These are phyloP conservation scores for Rhizomucor pusillus DNA, from an alignment of 371 early-diverging fungal species.

Conservation along the genomic window DNA sequence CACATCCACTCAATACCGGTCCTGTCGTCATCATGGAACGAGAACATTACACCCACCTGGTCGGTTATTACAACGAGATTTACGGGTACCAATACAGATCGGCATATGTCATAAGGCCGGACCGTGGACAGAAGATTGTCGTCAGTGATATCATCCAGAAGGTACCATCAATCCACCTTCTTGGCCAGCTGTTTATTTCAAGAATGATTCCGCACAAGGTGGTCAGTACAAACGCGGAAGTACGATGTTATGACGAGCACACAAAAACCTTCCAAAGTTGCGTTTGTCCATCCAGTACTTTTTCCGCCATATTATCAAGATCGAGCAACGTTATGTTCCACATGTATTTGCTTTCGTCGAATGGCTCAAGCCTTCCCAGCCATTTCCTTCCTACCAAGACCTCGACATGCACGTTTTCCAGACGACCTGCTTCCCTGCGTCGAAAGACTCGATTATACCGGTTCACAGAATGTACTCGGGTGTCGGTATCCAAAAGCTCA, in stretches of 20 bases:
- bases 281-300: not conserved
- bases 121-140: not conserved
- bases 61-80: not conserved
- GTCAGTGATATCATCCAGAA: not conserved
- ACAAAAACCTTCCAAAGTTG: too few species aligned
- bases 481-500: too few species aligned
- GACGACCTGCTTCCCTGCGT: too few species aligned
- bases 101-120: not conserved
- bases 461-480: too few species aligned
- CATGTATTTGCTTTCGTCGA: not conserved
- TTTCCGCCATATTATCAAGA: not conserved
- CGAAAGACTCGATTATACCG: too few species aligned
- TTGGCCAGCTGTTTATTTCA: not conserved
- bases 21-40: not conserved
- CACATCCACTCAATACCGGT: not conserved
- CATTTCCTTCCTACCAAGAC: too few species aligned
- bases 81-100: not conserved
- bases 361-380: not conserved
- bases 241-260: not conserved
- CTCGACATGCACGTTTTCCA: too few species aligned
- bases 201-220: not conserved
- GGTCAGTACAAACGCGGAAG: not conserved
- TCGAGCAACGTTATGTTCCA: not conserved
- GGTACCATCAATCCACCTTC: not conserved
- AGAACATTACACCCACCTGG: not conserved